Conservation (phyloP, 495 filamentous ascomycete genomes). For the Neohortaea acidophila region DNA sequence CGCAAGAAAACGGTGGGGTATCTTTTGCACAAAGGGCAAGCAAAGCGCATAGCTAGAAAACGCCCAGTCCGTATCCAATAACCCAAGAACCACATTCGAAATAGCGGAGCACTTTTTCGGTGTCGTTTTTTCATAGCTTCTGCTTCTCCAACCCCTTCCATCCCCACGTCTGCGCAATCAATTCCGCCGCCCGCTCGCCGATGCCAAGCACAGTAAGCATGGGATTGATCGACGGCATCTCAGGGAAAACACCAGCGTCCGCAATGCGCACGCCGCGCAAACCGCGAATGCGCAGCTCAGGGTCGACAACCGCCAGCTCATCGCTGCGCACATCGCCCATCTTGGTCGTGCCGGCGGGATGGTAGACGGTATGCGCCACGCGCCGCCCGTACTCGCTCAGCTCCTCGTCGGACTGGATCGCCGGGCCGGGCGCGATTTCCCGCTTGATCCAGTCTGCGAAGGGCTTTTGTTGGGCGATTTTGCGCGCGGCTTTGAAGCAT, state of each 20-base stretch:
- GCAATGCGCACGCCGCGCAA: conserved; percentile 46
- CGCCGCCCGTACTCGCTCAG: conserved; percentile 58
- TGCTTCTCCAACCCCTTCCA: conserved; percentile 32
- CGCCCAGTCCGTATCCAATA: too few relatives aligned
- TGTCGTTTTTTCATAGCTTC: conserved; percentile 17
- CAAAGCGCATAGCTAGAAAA: too few relatives aligned
- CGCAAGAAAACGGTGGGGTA: too few relatives aligned
- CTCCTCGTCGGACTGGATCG: conserved; percentile 51
- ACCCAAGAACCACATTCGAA: too few relatives aligned
- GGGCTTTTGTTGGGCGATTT: conserved; percentile 52
- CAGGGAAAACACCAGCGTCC: conserved; percentile 53
- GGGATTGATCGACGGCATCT: conserved; percentile 51
- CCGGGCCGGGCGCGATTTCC: conserved; percentile 62
- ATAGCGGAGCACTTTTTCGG: too few relatives aligned
- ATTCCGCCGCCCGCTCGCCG: conserved; percentile 48
- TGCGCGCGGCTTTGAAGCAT: conserved; percentile 56
- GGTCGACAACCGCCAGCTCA: conserved; percentile 50
- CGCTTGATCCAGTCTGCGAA: conserved; percentile 68
- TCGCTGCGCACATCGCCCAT: conserved; percentile 58
- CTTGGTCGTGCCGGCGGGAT: conserved; percentile 73
- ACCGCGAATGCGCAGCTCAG: conserved; percentile 39
- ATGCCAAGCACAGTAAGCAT: conserved; percentile 53
- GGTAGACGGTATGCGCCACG: conserved; percentile 73
- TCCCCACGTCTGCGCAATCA: conserved; percentile 46
- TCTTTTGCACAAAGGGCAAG: too few relatives aligned